Percentiles rank a stretch among this genome's conserved stretches.
These are phyloP conservation scores for Penicillium janthinellum DNA, from an alignment of 2,329 filamentous ascomycete species.

Conservation along the genomic window DNA sequence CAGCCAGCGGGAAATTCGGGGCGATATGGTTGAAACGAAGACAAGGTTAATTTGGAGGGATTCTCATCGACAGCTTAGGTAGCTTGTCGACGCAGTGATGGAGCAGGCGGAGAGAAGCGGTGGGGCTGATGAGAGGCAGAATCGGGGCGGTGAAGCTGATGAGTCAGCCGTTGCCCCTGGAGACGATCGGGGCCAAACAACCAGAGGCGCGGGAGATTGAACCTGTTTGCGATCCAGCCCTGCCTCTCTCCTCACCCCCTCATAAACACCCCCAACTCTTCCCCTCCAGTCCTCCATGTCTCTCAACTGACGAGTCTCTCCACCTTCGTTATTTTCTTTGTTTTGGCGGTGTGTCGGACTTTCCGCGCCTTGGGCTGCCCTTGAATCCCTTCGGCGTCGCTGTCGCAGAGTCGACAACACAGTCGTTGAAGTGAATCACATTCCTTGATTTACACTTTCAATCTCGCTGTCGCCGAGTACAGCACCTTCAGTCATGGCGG, in stretches of 20 bases:
- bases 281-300: conserved; percentile 18
- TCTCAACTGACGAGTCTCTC: conserved; percentile 19
- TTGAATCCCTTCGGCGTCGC: conserved; percentile 21
- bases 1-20: background rate
- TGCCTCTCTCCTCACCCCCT: conserved; percentile 19
- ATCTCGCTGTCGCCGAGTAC: conserved; percentile 9
- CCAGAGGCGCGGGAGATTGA: conserved; percentile 23
- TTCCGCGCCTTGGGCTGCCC: conserved; percentile 21
- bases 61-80: conserved; percentile 15
- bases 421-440: conserved; percentile 18
- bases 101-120: conserved; percentile 27
- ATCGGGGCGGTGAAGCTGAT: conserved; percentile 28
- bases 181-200: conserved; percentile 38
- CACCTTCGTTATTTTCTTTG: conserved; percentile 22
- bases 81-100: conserved; percentile 16
- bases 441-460: conserved; percentile 16
- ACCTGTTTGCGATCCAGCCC: conserved; percentile 26
- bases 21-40: background rate
- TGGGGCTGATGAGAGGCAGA: conserved; percentile 31
- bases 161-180: conserved; percentile 41
- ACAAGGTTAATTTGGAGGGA: conserved; percentile 13
- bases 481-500: conserved; percentile 47
- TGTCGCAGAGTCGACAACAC: conserved; percentile 19
- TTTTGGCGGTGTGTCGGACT: conserved; percentile 20
- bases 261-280: conserved; percentile 24